A percentile compares a stretch with the other conserved stretches of the same genome.
phyloP scores from a whole-genome alignment of 164 flowering plant species.

The Cinnamomum micranthum region DNA sequence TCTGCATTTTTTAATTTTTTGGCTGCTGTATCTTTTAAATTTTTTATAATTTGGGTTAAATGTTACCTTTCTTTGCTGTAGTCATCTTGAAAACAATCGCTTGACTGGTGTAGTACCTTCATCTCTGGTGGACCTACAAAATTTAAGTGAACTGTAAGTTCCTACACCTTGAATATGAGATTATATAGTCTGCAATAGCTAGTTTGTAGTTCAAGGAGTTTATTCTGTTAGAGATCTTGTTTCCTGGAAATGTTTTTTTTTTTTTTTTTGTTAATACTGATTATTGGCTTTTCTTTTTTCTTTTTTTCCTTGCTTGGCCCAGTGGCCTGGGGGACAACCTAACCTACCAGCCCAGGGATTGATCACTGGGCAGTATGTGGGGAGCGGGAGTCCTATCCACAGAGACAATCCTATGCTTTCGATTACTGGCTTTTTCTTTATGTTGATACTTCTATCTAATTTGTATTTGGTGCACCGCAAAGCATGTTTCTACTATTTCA shows the following conservation, averaged over 20 bases:
- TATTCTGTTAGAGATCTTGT: neutral
- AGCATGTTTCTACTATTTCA: neutral
- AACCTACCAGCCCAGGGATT: no score
- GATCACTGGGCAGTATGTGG: no score
- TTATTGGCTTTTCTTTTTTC: neutral
- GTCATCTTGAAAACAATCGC: slow-evolving; percentile 92
- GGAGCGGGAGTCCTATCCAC: no score
- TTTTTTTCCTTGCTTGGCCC: neutral
- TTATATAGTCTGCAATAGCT: neutral
- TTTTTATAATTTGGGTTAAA: neutral
- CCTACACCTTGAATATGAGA: slow-evolving; percentile 6
- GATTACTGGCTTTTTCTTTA: neutral
- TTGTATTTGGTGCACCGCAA: neutral
- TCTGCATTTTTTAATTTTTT: neutral
- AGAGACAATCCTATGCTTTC: no score
- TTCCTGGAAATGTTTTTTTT: neutral
- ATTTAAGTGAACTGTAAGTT: slow-evolving; percentile 84
- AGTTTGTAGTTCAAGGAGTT: neutral
- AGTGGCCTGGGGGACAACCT: no score
- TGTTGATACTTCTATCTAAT: neutral
- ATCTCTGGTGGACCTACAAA: slow-evolving; percentile 51
- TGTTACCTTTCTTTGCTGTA: slow-evolving; percentile 24
- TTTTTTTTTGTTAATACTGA: neutral
- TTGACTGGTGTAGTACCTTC: slow-evolving; percentile 82
- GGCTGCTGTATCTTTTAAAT: neutral